Evolutionary conservation across 2,329 filamentous ascomycete genomes (phyloP).

Genomic region (Akanthomyces lecanii): DNA sequence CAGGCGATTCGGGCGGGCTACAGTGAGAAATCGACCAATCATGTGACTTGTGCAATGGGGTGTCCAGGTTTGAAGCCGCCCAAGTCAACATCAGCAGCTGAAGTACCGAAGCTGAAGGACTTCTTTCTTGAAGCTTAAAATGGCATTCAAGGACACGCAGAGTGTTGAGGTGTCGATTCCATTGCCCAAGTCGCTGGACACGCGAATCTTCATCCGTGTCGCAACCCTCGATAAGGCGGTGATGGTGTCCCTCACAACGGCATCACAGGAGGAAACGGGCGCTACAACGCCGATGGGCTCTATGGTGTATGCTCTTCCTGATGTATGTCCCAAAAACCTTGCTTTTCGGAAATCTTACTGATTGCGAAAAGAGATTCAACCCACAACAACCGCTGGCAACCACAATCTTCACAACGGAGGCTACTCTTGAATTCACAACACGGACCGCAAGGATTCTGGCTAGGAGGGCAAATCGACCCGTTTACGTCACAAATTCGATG

Average conservation of each 20-base stretch:
- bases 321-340: slow-evolving; percentile 52
- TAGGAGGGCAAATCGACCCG: slow-evolving; percentile 65
- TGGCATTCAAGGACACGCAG: slow-evolving; percentile 23
- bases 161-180: slow-evolving; percentile 51
- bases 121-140: slow-evolving; percentile 15
- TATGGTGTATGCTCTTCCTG: slow-evolving; percentile 89
- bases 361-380: slow-evolving; percentile 43
- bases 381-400: slow-evolving; percentile 67
- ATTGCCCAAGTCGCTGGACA: slow-evolving; percentile 56
- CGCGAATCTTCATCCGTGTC: slow-evolving; percentile 57
- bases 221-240: slow-evolving; percentile 55
- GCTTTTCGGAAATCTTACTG: neutral
- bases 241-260: slow-evolving; percentile 58
- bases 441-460: slow-evolving; percentile 79
- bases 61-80: neutral
- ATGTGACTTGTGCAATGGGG: slow-evolving; percentile 9
- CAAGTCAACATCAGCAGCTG: neutral
- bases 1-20: neutral
- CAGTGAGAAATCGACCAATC: slow-evolving; percentile 4
- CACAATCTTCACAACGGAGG: slow-evolving; percentile 69
- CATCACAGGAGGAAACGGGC: slow-evolving; percentile 48
- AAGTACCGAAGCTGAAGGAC: neutral
- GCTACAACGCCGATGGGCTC: slow-evolving; percentile 65
- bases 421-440: slow-evolving; percentile 80
- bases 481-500: slow-evolving; percentile 89